Evolutionary conservation across 768 basidiomycete species (phyloP).

Genomic region (Strobilomyces confusus): DNA sequence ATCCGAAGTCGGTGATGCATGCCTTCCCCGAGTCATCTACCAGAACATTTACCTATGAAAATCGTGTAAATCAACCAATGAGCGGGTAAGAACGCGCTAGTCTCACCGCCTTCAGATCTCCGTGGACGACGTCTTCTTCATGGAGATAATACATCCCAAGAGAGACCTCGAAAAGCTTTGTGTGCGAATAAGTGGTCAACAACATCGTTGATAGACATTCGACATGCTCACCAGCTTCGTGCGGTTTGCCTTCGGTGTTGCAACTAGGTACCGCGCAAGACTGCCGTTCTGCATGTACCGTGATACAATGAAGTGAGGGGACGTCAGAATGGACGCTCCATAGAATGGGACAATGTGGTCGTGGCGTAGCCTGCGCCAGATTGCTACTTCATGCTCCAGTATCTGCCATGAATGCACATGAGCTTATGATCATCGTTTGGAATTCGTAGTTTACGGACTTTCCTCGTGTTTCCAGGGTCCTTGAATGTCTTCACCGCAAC

Average conservation of each 20-base stretch:
- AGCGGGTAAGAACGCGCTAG: background rate
- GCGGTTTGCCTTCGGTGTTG: background rate
- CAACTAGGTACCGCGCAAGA: constrained; percentile 2
- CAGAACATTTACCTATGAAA: constrained; percentile 32
- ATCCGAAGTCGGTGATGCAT: constrained; percentile 34
- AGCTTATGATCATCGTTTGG: no score
- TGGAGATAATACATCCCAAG: constrained; percentile 15
- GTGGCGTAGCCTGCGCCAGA: constrained; percentile 9
- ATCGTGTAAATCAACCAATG: background rate
- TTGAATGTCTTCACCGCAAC: constrained; percentile 7
- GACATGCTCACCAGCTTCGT: background rate
- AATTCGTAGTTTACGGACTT: no score
- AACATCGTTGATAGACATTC: no score
- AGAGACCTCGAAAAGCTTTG: constrained; percentile 12
- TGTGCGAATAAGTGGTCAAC: background rate
- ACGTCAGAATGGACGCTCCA: constrained; percentile 6
- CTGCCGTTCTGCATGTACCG: constrained; percentile 7
- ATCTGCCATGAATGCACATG: background rate
- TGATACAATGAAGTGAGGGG: constrained; percentile 4
- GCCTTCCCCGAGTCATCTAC: constrained; percentile 30
- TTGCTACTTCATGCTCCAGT: constrained; percentile 5
- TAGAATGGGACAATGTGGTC: constrained; percentile 12
- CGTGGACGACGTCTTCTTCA: constrained; percentile 22
- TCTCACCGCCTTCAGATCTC: constrained; percentile 29
- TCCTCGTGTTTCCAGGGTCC: background rate